Percentiles rank a stretch among this genome's conserved stretches.
Evolutionary conservation across 176 grass and related monocot genomes (phyloP).

Genomic region (Oryza brachyantha): DNA sequence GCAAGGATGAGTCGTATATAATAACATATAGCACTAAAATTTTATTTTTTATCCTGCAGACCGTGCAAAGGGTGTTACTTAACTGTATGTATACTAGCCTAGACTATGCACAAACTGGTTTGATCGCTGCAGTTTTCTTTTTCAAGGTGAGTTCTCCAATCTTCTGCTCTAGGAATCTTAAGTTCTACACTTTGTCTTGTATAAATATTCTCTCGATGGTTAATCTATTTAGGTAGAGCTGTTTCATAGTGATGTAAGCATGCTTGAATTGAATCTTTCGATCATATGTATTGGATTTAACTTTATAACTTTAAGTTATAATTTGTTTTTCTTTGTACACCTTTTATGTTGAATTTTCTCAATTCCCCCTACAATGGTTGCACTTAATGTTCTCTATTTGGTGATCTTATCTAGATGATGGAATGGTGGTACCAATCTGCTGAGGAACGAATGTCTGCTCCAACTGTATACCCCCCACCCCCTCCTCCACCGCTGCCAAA

Average conservation of each 20-base stretch:
- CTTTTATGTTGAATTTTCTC: background rate
- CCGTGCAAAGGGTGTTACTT: slow-evolving; percentile 73
- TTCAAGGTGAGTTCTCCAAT: slow-evolving; percentile 73
- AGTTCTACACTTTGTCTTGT: background rate
- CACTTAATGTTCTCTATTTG: slow-evolving; percentile 31
- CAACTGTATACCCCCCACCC: slow-evolving; percentile 88
- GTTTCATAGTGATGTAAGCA: background rate
- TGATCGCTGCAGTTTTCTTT: slow-evolving; percentile 99
- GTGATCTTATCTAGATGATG: slow-evolving; percentile 76
- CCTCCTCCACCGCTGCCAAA: slow-evolving; percentile 81
- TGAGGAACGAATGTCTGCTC: slow-evolving; percentile 96
- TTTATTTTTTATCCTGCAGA: slow-evolving; percentile 55
- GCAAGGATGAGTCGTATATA: slow-evolving; percentile 10
- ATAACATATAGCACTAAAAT: slow-evolving; percentile 2
- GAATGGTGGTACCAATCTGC: slow-evolving; percentile 99
- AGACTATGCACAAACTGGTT: slow-evolving; percentile 96
- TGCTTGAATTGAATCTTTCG: background rate
- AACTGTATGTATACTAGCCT: slow-evolving; percentile 74
- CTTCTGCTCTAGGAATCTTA: background rate
- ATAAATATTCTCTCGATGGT: slow-evolving; percentile 14
- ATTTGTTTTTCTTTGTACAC: background rate
- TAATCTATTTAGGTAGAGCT: background rate
- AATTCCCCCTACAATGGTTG: background rate
- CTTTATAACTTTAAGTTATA: background rate
- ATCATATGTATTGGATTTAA: background rate